Base-by-base conservation (phyloP, 495 filamentous ascomycete species). In the Penicillium silybi region DNA sequence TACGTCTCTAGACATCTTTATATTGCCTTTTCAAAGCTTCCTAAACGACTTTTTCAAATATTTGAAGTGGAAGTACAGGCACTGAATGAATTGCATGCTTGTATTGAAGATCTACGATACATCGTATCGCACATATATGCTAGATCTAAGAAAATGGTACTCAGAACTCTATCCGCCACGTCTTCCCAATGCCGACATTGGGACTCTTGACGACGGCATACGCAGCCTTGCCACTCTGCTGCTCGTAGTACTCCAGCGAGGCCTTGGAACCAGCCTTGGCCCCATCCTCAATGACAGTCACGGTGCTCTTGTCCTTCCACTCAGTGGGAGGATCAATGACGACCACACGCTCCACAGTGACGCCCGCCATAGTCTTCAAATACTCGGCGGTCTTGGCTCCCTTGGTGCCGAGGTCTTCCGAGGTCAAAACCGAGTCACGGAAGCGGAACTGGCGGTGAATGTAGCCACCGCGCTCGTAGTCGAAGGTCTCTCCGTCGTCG, bases 401-500 rank as follows among this genome's bases (percentile, higher is more conserved):
- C 62, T 78, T 77, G 17, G 60, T 58, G 3, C 75, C 80, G 32
- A 67, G 53, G 44, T 73, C 67, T 49, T 73, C 63, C 22, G 71
- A 78, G 6, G 72, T 70, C 13, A 95, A 76, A 2, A 72, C 76
- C 4, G 77, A 75, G 5, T 66, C 77, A 44, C 66, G 77, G 77
- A 78, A 86, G 26, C 63, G 58, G 75, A 97, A 97, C 32, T 71
- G 77, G 35, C 90, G 86, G 70, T 95, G 87, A 52, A 97, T 88
- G 66, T 86, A 95, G 25, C 85, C 88, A 11, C 92, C 93, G 44
- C 80, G 73, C 66, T 95, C 70, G 64, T 88, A 93, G 37, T 96
- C 88, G 53, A 89, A 97, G 0, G 86, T 88, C 72, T 96, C 91
- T 22, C 93, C 95, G 57, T 98, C 93, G 60, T 97, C 93, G 43